phyloP scores from a whole-genome alignment of 1,284 basidiomycete genomes.

The Malassezia restricta region DNA sequence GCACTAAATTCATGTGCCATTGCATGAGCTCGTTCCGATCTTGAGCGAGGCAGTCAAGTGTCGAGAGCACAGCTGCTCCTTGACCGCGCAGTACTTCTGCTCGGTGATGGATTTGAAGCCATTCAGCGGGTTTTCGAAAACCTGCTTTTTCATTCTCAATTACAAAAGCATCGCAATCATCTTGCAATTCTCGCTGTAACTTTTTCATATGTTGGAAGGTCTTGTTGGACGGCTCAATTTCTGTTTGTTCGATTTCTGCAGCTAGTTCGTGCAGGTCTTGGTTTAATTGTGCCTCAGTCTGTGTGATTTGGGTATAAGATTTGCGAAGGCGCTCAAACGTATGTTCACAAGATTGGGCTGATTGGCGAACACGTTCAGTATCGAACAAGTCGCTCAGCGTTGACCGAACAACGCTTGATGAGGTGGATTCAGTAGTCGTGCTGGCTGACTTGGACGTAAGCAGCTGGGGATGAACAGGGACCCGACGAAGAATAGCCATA shows the following conservation, averaged over 20 bases:
- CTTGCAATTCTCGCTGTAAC: background rate
- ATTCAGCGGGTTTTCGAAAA: background rate
- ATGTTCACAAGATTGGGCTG: constrained; percentile 26
- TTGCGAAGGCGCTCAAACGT: constrained; percentile 24
- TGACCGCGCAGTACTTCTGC: constrained; percentile 17
- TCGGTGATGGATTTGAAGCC: background rate
- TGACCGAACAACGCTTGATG: background rate
- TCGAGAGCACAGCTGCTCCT: constrained; percentile 30
- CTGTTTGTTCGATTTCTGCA: constrained; percentile 27
- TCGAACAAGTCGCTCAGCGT: constrained; percentile 38
- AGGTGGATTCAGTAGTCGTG: background rate
- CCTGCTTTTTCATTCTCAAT: background rate
- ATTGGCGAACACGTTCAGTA: constrained; percentile 26
- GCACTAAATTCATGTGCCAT: constrained; percentile 31
- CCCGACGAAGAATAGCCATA: constrained; percentile 27
- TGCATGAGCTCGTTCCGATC: constrained; percentile 40
- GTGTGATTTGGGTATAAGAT: constrained; percentile 18
- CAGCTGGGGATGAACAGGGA: constrained; percentile 31
- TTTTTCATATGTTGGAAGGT: constrained; percentile 8
- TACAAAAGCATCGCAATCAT: background rate
- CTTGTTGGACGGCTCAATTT: constrained; percentile 23
- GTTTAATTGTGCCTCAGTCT: constrained; percentile 20
- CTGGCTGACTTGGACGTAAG: background rate
- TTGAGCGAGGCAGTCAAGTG: constrained; percentile 25
- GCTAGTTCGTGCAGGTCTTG: constrained; percentile 24